These are phyloP conservation scores for Kalanchoe fedtschenkoi DNA, from an alignment of 164 flowering plant genomes.

Conservation along the genomic window DNA sequence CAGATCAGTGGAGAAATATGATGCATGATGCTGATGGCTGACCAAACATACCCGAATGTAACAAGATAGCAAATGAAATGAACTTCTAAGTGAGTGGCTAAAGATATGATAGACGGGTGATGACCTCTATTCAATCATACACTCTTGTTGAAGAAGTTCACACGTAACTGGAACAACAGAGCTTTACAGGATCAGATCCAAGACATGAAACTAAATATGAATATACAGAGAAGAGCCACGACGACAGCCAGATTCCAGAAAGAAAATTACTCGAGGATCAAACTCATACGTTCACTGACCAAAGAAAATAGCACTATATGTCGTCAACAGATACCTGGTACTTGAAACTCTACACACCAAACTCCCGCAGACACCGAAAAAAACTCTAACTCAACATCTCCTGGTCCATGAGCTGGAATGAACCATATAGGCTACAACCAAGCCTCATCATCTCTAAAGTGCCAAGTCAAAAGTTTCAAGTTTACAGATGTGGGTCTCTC, in stretches of 20 bases:
- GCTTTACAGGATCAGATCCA: too few species aligned
- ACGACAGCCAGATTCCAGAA: background rate
- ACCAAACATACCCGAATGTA: too few species aligned
- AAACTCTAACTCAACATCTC: background rate
- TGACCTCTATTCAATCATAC: too few species aligned
- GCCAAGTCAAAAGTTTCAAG: background rate
- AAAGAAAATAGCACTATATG: background rate
- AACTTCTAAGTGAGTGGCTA: too few species aligned
- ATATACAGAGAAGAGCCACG: background rate
- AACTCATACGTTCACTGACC: background rate
- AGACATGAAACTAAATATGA: background rate
- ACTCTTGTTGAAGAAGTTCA: too few species aligned
- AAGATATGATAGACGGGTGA: too few species aligned
- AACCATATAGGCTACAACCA: background rate
- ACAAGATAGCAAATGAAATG: too few species aligned
- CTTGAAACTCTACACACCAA: background rate
- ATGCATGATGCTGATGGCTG: too few species aligned
- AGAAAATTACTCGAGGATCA: background rate
- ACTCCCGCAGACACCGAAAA: background rate
- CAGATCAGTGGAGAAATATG: too few species aligned
- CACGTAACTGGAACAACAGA: too few species aligned
- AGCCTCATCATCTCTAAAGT: background rate
- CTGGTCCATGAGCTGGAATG: background rate
- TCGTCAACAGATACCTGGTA: background rate
- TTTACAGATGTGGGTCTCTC: background rate